Conservation (phyloP, 805 yeast genomes). For the Starmerella khaoyaiensis region DNA sequence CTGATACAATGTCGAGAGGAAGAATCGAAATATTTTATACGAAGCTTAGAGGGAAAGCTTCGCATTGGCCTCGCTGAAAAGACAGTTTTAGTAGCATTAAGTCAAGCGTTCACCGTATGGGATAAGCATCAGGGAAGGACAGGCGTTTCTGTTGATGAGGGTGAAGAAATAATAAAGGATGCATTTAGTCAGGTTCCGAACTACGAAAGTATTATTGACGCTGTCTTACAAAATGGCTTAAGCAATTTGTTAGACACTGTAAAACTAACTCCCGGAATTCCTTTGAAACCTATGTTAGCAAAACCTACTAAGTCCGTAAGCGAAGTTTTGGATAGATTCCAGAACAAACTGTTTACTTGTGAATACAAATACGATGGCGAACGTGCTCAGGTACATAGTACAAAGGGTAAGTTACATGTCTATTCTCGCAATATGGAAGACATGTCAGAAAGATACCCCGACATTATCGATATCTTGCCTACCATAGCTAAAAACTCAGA, state of each 20-base stretch:
- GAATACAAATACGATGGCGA: conserved; percentile 98
- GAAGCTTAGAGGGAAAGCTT: conserved; percentile 84
- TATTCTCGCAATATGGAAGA: conserved; percentile 94
- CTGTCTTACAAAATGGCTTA: conserved; percentile 57
- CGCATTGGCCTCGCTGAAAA: conserved; percentile 92
- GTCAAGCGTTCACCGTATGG: conserved; percentile 63
- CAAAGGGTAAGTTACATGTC: conserved; percentile 52
- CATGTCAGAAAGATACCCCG: conserved; percentile 94
- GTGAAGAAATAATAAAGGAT: conserved; percentile 49
- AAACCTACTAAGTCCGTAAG: conserved; percentile 89
- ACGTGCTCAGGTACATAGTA: conserved; percentile 82
- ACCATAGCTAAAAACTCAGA: conserved; percentile 36
- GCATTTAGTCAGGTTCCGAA: conserved; percentile 87
- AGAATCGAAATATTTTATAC: conserved; percentile 81
- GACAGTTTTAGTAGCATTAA: conserved; percentile 68
- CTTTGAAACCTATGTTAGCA: conserved; percentile 95
- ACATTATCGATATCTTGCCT: conserved; percentile 55
- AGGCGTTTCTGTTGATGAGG: conserved; percentile 4
- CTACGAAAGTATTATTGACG: conserved; percentile 62
- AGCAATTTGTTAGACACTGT: conserved; percentile 51
- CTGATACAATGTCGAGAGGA: conserved; percentile 71
- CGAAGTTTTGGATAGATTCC: conserved; percentile 84
- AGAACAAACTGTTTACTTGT: conserved; percentile 75
- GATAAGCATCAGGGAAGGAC: conserved; percentile 31
- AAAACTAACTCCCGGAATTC: conserved; percentile 78